Conservation (phyloP, 495 filamentous ascomycete species). For the Xylaria telfairii region DNA sequence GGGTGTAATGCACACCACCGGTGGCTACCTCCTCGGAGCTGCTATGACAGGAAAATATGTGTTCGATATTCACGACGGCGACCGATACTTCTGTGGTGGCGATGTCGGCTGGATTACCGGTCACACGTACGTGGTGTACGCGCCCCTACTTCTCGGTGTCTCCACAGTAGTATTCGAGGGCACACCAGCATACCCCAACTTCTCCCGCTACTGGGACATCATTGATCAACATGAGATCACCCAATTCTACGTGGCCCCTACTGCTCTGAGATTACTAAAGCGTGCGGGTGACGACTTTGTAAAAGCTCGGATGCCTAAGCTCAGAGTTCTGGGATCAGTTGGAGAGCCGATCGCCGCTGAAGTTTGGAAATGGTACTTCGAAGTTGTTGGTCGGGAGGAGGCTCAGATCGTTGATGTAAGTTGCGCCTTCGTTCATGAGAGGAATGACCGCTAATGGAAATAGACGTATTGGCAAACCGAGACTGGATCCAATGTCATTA, state of each 20-base stretch:
- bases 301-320: constrained; percentile 83
- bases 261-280: constrained; percentile 90
- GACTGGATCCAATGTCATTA: constrained; percentile 92
- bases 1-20: constrained; percentile 98
- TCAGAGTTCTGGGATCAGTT: constrained; percentile 93
- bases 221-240: constrained; percentile 94
- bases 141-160: constrained; percentile 89
- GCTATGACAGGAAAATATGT: constrained; percentile 97
- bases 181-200: constrained; percentile 95
- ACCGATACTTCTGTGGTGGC: constrained; percentile 96
- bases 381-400: constrained; percentile 91
- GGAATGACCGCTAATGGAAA: constrained; percentile 25
- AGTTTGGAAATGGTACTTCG: constrained; percentile 99
- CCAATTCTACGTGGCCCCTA: constrained; percentile 98
- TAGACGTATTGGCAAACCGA: constrained; percentile 99
- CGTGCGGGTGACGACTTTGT: constrained; percentile 92
- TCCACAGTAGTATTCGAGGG: constrained; percentile 99
- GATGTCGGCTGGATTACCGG: constrained; percentile 99
- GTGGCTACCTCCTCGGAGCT: constrained; percentile 89
- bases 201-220: constrained; percentile 98
- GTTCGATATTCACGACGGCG: constrained; percentile 94
- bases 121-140: constrained; percentile 99
- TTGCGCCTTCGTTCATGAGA: background rate
- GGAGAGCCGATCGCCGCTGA: constrained; percentile 98
- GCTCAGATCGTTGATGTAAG: constrained; percentile 94